Percentiles rank a stretch among this genome's conserved stretches.
phyloP scores from a whole-genome alignment of 192 early-diverging fungal genomes.

The Linderina pennispora region DNA sequence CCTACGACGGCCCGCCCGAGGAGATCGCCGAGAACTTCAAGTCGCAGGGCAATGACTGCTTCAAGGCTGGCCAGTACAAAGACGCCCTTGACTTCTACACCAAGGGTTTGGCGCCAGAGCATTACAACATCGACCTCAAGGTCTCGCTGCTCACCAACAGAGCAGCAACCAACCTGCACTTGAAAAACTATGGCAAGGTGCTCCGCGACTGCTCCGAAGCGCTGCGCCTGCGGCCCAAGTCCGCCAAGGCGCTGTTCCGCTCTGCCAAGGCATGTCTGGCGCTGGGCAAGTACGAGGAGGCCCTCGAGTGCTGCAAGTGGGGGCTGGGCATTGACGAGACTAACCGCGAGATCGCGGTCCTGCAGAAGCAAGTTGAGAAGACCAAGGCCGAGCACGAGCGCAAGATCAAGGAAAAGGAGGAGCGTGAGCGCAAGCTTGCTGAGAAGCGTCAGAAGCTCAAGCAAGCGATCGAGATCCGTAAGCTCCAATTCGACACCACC shows the following conservation, averaged over 20 bases:
- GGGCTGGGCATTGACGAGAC: conserved; percentile 63
- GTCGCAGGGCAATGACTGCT: conserved; percentile 92
- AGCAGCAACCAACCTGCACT: conserved; percentile 85
- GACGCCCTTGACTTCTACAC: conserved; percentile 86
- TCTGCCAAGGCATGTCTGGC: conserved; percentile 74
- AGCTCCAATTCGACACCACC: conserved; percentile 29
- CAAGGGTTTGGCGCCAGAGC: conserved; percentile 69
- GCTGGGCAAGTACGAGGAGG: conserved; percentile 80
- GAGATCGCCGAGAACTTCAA: conserved; percentile 90
- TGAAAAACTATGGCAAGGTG: conserved; percentile 81
- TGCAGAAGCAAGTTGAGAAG: conserved; percentile 27
- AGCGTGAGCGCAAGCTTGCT: conserved; percentile 35
- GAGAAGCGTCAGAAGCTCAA: conserved; percentile 44
- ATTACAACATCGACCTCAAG: conserved; percentile 68
- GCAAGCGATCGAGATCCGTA: conserved; percentile 46
- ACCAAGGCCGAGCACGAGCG: conserved; percentile 6
- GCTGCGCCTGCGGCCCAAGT: conserved; percentile 63
- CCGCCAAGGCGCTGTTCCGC: conserved; percentile 91
- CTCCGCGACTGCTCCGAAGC: conserved; percentile 86
- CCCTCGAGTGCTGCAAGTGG: conserved; percentile 76
- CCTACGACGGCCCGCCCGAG: conserved; percentile 91
- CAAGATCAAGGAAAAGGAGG: conserved; percentile 22
- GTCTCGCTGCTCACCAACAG: conserved; percentile 80
- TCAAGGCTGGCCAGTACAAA: conserved; percentile 67
- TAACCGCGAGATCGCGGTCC: conserved; percentile 37